phyloP scores from a whole-genome alignment of 1,139 yeast genomes.

The Candida buenavistaensis region DNA sequence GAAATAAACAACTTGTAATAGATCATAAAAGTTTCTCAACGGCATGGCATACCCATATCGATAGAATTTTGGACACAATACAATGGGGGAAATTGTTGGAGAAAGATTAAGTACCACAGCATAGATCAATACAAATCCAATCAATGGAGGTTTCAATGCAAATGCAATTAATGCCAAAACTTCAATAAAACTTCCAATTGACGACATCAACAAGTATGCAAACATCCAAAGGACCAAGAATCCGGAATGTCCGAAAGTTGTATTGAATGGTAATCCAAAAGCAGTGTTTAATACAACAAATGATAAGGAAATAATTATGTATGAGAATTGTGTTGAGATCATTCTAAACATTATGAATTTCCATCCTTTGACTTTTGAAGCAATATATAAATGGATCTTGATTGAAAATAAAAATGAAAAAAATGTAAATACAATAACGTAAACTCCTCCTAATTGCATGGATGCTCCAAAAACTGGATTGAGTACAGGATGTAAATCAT shows the following conservation, averaged over 20 bases:
- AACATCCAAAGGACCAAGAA: constrained; percentile 65
- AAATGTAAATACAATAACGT: constrained; percentile 26
- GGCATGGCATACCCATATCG: constrained; percentile 57
- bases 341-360: constrained; percentile 43
- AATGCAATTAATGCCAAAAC: constrained; percentile 38
- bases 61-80: constrained; percentile 44
- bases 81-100: constrained; percentile 50
- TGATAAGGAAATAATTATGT: constrained; percentile 41
- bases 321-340: constrained; percentile 41
- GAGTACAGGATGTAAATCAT: constrained; percentile 24
- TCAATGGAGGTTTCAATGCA: constrained; percentile 39
- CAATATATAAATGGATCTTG: constrained; percentile 28
- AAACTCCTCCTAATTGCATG: constrained; percentile 32
- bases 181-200: constrained; percentile 54
- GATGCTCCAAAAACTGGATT: constrained; percentile 30
- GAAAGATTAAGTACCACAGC: constrained; percentile 47
- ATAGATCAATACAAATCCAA: constrained; percentile 49
- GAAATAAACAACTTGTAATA: constrained; percentile 46
- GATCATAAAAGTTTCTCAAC: constrained; percentile 45
- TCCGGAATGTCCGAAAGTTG: constrained; percentile 50
- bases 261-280: constrained; percentile 34
- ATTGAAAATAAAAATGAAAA: constrained; percentile 31
- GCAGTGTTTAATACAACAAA: constrained; percentile 45
- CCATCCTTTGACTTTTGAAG: constrained; percentile 31
- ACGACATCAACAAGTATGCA: constrained; percentile 45